phyloP scores from a whole-genome alignment of 192 early-diverging fungal species.

The Hyaloraphidium curvatum region DNA sequence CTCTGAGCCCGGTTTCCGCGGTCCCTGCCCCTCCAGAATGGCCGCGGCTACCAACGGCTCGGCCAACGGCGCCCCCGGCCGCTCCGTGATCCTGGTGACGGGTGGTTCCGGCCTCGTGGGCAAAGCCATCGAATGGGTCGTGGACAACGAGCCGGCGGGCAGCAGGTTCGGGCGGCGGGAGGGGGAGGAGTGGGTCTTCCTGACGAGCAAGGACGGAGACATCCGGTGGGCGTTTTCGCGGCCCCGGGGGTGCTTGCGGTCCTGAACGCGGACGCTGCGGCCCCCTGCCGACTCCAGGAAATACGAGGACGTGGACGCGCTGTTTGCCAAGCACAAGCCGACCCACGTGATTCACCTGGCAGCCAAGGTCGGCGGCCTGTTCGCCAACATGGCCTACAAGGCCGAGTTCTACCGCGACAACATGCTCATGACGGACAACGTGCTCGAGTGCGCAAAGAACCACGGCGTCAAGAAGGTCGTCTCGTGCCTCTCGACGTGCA shows the following conservation, averaged over 20 bases:
- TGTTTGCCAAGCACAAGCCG: slow-evolving; percentile 58
- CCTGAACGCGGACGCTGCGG: neutral
- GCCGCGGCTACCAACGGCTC: neutral
- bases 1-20: too few relatives aligned
- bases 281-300: neutral
- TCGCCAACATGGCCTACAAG: slow-evolving; percentile 63
- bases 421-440: slow-evolving; percentile 61
- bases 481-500: slow-evolving; percentile 67
- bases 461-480: slow-evolving; percentile 57
- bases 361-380: slow-evolving; percentile 50
- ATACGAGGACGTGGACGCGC: neutral
- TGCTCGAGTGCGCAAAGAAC: slow-evolving; percentile 23
- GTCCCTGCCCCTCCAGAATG: too few relatives aligned
- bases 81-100: slow-evolving; percentile 46
- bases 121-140: slow-evolving; percentile 32
- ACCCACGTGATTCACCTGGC: slow-evolving; percentile 66
- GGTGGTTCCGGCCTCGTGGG: slow-evolving; percentile 62
- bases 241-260: neutral
- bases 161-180: slow-evolving; percentile 26
- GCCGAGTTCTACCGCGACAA: slow-evolving; percentile 58
- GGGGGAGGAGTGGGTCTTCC: slow-evolving; percentile 55
- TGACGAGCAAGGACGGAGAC: slow-evolving; percentile 57
- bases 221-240: slow-evolving; percentile 28
- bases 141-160: slow-evolving; percentile 6
- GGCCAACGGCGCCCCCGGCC: neutral